Percentiles rank a stretch among this genome's conserved stretches.
These are phyloP conservation scores for Capsicum pubescens DNA, from an alignment of 257 asterid species.

Conservation along the genomic window DNA sequence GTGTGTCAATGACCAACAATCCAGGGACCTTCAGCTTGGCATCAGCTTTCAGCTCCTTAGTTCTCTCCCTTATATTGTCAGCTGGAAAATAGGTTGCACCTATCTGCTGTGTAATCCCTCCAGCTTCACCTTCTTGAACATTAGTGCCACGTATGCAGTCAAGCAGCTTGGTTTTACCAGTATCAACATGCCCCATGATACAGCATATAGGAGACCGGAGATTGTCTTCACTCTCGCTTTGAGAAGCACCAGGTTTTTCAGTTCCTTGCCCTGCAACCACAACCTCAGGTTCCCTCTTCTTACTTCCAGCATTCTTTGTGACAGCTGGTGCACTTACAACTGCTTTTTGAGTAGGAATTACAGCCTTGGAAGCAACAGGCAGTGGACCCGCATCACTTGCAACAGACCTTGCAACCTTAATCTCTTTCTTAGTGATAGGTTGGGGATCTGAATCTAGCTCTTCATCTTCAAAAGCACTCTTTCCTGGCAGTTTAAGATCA, in stretches of 20 bases:
- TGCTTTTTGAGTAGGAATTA: conserved; percentile 36
- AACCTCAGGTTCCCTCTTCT: conserved; percentile 40
- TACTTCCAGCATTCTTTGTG: conserved; percentile 44
- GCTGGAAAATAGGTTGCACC: conserved; percentile 99
- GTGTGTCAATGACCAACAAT: conserved; percentile 92
- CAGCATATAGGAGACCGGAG: conserved; percentile 98
- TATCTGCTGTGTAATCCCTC: conserved; percentile 97
- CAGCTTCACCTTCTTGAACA: conserved; percentile 99
- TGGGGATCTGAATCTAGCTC: conserved; percentile 83
- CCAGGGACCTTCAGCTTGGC: conserved; percentile 96
- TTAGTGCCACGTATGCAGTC: conserved; percentile 97
- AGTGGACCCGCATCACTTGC: neutral
- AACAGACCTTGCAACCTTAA: neutral
- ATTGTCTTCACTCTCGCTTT: conserved; percentile 43
- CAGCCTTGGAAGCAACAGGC: conserved; percentile 42
- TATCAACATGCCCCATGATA: conserved; percentile 99
- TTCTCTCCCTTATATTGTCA: conserved; percentile 93
- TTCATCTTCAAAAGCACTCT: conserved; percentile 81
- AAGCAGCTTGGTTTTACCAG: conserved; percentile 96
- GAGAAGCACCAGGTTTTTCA: conserved; percentile 38
- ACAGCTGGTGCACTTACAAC: conserved; percentile 28
- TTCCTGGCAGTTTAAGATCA: conserved; percentile 81
- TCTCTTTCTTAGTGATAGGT: conserved; percentile 57
- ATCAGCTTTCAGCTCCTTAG: conserved; percentile 94
- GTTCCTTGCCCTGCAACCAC: conserved; percentile 34